Conservation (phyloP, 345 rosid species). For the Cardamine chenopodiifolia region DNA sequence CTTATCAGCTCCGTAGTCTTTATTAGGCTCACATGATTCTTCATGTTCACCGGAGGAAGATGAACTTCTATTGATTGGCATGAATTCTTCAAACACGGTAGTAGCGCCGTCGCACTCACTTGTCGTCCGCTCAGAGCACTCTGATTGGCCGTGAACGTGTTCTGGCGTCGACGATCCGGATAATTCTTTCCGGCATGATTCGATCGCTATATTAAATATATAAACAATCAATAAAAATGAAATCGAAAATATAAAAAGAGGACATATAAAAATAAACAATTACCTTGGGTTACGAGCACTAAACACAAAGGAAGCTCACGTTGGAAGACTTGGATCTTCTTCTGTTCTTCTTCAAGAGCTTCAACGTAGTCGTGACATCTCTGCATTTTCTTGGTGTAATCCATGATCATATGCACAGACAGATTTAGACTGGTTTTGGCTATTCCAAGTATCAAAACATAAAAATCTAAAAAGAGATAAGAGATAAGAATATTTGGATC, state of each 20-base stretch:
- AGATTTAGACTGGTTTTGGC: constrained; percentile 1
- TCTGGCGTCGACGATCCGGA: constrained; percentile 59
- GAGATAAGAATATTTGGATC: constrained; percentile 53
- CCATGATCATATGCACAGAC: constrained; percentile 35
- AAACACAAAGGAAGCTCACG: constrained; percentile 93
- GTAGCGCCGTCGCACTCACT: constrained; percentile 46
- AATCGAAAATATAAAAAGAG: background rate
- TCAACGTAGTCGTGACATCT: constrained; percentile 58
- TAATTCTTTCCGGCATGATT: constrained; percentile 66
- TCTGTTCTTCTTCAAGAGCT: constrained; percentile 73
- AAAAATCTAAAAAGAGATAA: background rate
- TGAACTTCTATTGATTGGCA: constrained; percentile 61
- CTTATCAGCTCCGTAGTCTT: constrained; percentile 24
- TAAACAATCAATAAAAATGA: background rate
- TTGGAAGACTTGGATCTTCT: constrained; percentile 81
- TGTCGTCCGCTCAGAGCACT: constrained; percentile 77
- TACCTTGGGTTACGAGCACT: constrained; percentile 87
- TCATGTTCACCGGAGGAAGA: constrained; percentile 43
- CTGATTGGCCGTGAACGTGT: constrained; percentile 56
- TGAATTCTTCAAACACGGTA: constrained; percentile 74
- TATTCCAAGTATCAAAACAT: background rate
- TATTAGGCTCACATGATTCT: background rate
- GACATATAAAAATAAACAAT: too few relatives aligned
- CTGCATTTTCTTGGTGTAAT: constrained; percentile 56
- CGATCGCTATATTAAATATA: constrained; percentile 57